phyloP scores from a whole-genome alignment of 352 stramenopile genomes.

The Phytophthora hybrid region DNA sequence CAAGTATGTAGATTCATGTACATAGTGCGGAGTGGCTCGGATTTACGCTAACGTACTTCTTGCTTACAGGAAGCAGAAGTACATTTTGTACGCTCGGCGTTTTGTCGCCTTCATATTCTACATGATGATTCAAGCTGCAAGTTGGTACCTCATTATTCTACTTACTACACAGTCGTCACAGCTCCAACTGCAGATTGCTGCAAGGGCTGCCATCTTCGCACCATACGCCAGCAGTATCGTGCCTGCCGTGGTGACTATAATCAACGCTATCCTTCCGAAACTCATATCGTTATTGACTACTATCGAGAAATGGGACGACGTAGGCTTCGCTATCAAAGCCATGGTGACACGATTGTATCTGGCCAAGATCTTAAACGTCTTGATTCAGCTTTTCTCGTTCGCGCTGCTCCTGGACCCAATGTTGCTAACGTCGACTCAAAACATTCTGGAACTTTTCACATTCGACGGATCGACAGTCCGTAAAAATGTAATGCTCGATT shows the following conservation, averaged over 20 bases:
- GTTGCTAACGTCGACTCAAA: constrained; percentile 55
- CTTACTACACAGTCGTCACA: constrained; percentile 76
- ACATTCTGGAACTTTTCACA: constrained; percentile 43
- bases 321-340: constrained; percentile 82
- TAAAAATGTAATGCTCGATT: constrained; percentile 72
- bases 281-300: constrained; percentile 71
- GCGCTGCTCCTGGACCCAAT: constrained; percentile 73
- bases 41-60: not conserved
- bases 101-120: constrained; percentile 67
- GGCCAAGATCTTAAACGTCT: constrained; percentile 85
- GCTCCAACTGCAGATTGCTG: constrained; percentile 57
- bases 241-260: constrained; percentile 72
- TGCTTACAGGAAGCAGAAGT: constrained; percentile 53
- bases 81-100: constrained; percentile 63
- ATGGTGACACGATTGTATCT: constrained; percentile 85
- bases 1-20: constrained; percentile 35
- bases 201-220: constrained; percentile 51
- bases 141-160: constrained; percentile 78
- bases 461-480: constrained; percentile 57
- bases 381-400: constrained; percentile 86
- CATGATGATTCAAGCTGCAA: constrained; percentile 64
- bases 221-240: constrained; percentile 73
- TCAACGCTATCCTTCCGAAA: constrained; percentile 74
- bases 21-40: not conserved
- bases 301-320: constrained; percentile 83